These are phyloP conservation scores for Kodamaea nitidulidarum DNA, from an alignment of 805 yeast genomes.

Conservation along the genomic window DNA sequence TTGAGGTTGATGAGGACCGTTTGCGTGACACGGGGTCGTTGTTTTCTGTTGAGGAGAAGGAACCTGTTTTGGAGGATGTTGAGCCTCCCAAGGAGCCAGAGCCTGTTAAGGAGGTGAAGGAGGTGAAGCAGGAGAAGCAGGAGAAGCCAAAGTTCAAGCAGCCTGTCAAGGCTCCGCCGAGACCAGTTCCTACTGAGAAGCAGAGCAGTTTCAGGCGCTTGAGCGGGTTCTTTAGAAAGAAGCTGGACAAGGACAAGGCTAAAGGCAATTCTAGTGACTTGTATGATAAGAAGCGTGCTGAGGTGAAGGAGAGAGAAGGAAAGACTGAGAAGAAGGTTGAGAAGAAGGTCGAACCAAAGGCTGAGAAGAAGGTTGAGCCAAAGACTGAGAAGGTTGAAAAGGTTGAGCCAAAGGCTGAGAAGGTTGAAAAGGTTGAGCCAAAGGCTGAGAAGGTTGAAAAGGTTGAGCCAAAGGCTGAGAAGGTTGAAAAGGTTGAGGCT, in stretches of 20 bases:
- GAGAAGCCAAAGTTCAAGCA: constrained; percentile 4
- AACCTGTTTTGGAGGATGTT: constrained; percentile 14
- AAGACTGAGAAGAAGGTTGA: constrained; percentile 17
- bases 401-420: too few species aligned
- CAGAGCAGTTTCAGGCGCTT: constrained; percentile 6
- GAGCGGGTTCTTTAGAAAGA: constrained; percentile 17
- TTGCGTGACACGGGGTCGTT: constrained; percentile 38
- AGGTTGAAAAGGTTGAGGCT: neutral
- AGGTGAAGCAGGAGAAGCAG: constrained; percentile 7
- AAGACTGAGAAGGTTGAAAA: constrained; percentile 1
- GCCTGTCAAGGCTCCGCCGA: constrained; percentile 8
- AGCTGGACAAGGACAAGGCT: constrained; percentile 4
- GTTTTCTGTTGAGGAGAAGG: constrained; percentile 28
- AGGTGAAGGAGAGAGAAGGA: constrained; percentile 41
- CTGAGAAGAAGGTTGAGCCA: constrained; percentile 1
- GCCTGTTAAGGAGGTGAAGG: too few species aligned
- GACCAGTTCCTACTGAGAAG: constrained; percentile 10
- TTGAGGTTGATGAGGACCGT: constrained; percentile 30
- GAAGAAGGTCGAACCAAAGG: neutral
- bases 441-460: too few species aligned
- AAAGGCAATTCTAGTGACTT: constrained; percentile 25
- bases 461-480: constrained; percentile 1
- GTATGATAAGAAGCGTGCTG: constrained; percentile 25
- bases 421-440: too few species aligned
- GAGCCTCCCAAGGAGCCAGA: constrained; percentile 8